Conservation (phyloP, 1,139 yeast species). For the Taphrina pruni region DNA sequence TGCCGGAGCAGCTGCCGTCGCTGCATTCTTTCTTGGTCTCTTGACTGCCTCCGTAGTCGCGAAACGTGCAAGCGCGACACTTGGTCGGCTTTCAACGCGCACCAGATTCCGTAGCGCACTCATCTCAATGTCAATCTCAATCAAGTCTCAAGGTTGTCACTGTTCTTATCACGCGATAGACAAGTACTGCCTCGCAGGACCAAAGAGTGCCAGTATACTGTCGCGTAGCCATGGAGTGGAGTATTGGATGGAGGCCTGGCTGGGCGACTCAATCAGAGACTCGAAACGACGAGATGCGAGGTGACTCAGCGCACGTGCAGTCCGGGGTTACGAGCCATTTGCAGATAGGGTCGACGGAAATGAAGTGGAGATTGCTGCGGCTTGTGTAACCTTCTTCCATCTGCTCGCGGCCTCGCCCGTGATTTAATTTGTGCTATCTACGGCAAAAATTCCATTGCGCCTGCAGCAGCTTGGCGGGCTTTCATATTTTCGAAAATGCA, state of each 20-base stretch:
- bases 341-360: too few species aligned
- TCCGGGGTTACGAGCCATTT: too few species aligned
- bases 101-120: not conserved
- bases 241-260: too few species aligned
- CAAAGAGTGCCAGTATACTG: too few species aligned
- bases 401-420: not conserved
- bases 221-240: too few species aligned
- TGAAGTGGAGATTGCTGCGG: not conserved
- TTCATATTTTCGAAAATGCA: not conserved
- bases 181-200: too few species aligned
- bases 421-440: not conserved
- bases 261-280: too few species aligned
- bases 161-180: too few species aligned
- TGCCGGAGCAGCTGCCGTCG: not conserved
- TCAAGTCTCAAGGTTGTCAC: too few species aligned
- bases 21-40: slow-evolving; percentile 19
- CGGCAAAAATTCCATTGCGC: not conserved
- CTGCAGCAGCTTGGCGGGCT: not conserved
- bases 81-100: not conserved
- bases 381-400: slow-evolving; percentile 12
- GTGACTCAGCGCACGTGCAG: too few species aligned
- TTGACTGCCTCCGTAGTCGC: slow-evolving; percentile 14
- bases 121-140: not conserved
- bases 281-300: too few species aligned
- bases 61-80: not conserved